Evolutionary conservation across 495 filamentous ascomycete genomes (phyloP), one percentile per base, ranked within the genome.

Genomic region (Achaetomiella virescens): DNA sequence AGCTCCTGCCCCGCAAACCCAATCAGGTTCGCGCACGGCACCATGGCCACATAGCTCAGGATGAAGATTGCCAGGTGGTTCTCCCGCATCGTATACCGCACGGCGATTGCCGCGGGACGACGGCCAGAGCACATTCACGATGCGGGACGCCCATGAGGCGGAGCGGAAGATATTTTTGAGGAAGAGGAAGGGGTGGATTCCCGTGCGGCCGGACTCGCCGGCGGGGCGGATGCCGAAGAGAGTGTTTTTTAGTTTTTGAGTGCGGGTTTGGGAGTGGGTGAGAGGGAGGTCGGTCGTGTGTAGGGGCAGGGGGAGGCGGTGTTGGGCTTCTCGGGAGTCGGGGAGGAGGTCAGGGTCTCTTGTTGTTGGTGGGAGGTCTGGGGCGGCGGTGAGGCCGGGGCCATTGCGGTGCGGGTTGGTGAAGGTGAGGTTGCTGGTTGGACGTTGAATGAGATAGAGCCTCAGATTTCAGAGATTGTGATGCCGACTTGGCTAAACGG

Each of bases 1-100:
- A 95, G 69, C 66, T 95, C 87, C 61, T 88, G 83, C 6, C 88
- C 87, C 6, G 87, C 86, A 64, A 96, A 96, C 0, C 89, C 89
- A 25, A 96, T 78, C 47, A 96, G 69, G 61, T 96, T 96, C 43
- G 91, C 91, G 29, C 85, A 84, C 3, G 91, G 91, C 5, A 96
- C 80, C 85, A 97, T 97, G 51, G 78, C 75, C 38, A 81, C 70
- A 41, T 78, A 78, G 7, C 68, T 57, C 6, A 77, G 63, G 22
- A 67, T 66, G 46, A 77, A 78, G n/a, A 69, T 72, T 18, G 68
- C 56, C 3, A 73, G 58, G 25, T 70, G 31, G 35, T 89, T 78
- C 45, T 89, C 44, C 0, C 63, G 58, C 42, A 64, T 12, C 31
- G 65, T 61, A 21, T 72, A 77, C 35, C 71, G 63, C 22, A 80